A percentile compares a stretch with the other conserved stretches of the same genome.
Conservation (phyloP, 2,329 filamentous ascomycete genomes). For the Apiospora sp. region DNA sequence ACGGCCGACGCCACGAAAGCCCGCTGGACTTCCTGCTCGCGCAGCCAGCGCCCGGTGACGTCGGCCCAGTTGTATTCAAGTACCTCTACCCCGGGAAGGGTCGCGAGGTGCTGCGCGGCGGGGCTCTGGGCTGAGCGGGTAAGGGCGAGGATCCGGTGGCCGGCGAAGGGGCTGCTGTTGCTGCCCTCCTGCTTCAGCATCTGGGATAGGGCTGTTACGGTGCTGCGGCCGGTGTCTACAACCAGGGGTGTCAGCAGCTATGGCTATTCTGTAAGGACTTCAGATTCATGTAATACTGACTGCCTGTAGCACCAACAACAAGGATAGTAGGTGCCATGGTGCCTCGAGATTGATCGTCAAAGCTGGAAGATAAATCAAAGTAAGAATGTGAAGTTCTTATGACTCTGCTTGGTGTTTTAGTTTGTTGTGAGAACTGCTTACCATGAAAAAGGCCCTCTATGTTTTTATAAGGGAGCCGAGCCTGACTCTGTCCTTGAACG, state of each 20-base stretch:
- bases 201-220: background rate
- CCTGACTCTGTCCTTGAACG: no score
- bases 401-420: background rate
- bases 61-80: constrained; percentile 46
- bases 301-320: constrained; percentile 48
- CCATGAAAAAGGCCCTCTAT: fast-evolving
- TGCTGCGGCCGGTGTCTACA: background rate
- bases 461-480: background rate
- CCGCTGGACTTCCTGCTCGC: constrained; percentile 43
- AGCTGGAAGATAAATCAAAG: background rate
- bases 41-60: constrained; percentile 51
- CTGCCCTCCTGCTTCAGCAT: background rate
- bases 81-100: constrained; percentile 45
- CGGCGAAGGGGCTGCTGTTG: background rate
- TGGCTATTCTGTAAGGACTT: fast-evolving
- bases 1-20: constrained; percentile 51
- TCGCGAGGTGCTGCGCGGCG: constrained; percentile 40
- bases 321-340: constrained; percentile 46
- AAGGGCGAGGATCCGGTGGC: constrained; percentile 34
- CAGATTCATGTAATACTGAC: constrained; percentile 43
- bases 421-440: no score
- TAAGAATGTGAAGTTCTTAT: background rate
- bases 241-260: background rate
- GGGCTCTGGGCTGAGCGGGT: constrained; percentile 36
- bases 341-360: background rate